Percentiles rank a stretch among this genome's conserved stretches.
These are phyloP conservation scores for Lolium rigidum DNA, from an alignment of 176 grass and related monocot species.

Conservation along the genomic window DNA sequence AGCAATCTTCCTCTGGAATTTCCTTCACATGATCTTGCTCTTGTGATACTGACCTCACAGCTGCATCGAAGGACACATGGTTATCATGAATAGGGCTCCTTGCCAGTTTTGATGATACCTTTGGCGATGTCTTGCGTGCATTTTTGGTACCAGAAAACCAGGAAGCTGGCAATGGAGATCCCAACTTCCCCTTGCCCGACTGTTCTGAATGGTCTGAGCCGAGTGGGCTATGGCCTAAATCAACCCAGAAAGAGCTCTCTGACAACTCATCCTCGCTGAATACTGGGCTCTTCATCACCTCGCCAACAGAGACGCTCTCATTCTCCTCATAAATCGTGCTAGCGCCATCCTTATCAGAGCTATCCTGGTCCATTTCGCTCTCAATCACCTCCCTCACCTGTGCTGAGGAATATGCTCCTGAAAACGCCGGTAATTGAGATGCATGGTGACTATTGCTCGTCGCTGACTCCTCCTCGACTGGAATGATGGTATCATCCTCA, in stretches of 20 bases:
- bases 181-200: constrained; percentile 69
- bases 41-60: constrained; percentile 84
- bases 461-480: constrained; percentile 53
- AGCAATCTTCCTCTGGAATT: constrained; percentile 50
- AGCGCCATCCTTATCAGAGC: constrained; percentile 85
- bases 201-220: constrained; percentile 81
- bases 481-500: constrained; percentile 77
- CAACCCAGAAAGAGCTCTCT: constrained; percentile 93
- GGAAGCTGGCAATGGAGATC: constrained; percentile 86
- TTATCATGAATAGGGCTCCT: constrained; percentile 82
- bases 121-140: constrained; percentile 63
- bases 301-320: constrained; percentile 86
- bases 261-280: constrained; percentile 98
- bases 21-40: constrained; percentile 68
- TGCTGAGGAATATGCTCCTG: constrained; percentile 84
- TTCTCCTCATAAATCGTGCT: constrained; percentile 99
- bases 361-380: constrained; percentile 87
- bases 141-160: constrained; percentile 83
- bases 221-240: constrained; percentile 93
- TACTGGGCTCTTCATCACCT: constrained; percentile 97
- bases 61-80: constrained; percentile 92
- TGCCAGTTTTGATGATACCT: constrained; percentile 55
- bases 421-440: constrained; percentile 86
- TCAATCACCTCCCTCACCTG: constrained; percentile 94
- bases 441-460: constrained; percentile 58